Conservation (phyloP, 768 basidiomycete species). For the Collybia mongolica region DNA sequence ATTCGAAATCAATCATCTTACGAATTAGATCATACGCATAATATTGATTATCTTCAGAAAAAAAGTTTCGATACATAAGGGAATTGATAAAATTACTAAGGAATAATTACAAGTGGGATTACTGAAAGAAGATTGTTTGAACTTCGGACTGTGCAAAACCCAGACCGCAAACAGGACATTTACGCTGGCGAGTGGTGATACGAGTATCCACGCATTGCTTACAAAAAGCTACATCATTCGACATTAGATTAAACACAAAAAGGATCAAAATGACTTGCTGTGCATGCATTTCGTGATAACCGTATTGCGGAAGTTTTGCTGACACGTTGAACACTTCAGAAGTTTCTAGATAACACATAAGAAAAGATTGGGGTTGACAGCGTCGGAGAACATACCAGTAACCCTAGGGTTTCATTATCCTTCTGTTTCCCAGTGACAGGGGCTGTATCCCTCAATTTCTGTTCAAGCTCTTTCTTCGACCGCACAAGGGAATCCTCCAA, state of each 20-base stretch:
- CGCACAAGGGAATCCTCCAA: conserved; percentile 49
- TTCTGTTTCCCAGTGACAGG: conserved; percentile 15
- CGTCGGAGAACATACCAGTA: conserved; percentile 45
- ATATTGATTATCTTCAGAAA: background rate
- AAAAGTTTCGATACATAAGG: background rate
- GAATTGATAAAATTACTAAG: no score
- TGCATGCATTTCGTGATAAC: conserved; percentile 91
- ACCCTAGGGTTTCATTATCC: conserved; percentile 15
- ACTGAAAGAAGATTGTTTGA: conserved; percentile 47
- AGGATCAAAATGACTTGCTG: conserved; percentile 50
- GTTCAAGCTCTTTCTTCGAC: conserved; percentile 52
- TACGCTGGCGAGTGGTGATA: conserved; percentile 85
- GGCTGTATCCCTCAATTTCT: conserved; percentile 43
- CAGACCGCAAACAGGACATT: conserved; percentile 87
- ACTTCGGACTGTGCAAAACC: conserved; percentile 85
- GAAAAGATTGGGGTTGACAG: background rate
- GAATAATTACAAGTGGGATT: conserved; percentile 10
- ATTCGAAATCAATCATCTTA: no score
- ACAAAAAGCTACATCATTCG: conserved; percentile 66
- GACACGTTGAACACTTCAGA: conserved; percentile 89
- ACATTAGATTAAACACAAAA: background rate
- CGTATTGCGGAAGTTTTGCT: conserved; percentile 70
- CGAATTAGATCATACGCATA: conserved; percentile 4
- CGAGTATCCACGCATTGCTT: conserved; percentile 84
- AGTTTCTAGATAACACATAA: conserved; percentile 51